Evolutionary conservation across 257 asterid species (phyloP).

Genomic region (Solanum virginianum): DNA sequence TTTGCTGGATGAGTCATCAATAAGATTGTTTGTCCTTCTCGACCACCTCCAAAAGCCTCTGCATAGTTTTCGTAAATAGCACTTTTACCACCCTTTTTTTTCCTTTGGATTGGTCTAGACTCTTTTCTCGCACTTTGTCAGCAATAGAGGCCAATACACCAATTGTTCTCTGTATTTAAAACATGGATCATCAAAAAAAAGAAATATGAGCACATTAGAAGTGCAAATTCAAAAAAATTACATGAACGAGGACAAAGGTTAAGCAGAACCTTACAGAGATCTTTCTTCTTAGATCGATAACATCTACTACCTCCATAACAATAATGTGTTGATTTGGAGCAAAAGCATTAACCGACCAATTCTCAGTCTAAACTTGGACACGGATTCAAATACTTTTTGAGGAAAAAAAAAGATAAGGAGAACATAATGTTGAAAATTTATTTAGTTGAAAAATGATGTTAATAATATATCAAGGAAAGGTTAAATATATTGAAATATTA

Average conservation of each 20-base stretch:
- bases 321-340: background rate
- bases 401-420: background rate
- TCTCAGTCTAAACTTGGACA: background rate
- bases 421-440: background rate
- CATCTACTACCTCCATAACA: background rate
- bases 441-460: background rate
- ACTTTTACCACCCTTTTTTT: conserved; percentile 11
- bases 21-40: conserved; percentile 26
- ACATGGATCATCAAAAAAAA: background rate
- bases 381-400: background rate
- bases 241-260: background rate
- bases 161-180: conserved; percentile 49
- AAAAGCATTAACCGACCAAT: background rate
- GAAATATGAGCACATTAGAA: background rate
- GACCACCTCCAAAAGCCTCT: conserved; percentile 44
- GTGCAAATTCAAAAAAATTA: background rate
- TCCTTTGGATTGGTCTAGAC: background rate
- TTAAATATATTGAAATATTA: background rate
- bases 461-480: background rate
- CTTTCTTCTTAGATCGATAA: background rate
- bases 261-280: background rate
- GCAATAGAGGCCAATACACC: conserved; percentile 70
- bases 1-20: conserved; percentile 37
- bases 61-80: conserved; percentile 51
- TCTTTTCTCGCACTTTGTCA: conserved; percentile 28